Base-by-base conservation (phyloP, 129 eudicot genomes). In the Flaveria linearis region DNA sequence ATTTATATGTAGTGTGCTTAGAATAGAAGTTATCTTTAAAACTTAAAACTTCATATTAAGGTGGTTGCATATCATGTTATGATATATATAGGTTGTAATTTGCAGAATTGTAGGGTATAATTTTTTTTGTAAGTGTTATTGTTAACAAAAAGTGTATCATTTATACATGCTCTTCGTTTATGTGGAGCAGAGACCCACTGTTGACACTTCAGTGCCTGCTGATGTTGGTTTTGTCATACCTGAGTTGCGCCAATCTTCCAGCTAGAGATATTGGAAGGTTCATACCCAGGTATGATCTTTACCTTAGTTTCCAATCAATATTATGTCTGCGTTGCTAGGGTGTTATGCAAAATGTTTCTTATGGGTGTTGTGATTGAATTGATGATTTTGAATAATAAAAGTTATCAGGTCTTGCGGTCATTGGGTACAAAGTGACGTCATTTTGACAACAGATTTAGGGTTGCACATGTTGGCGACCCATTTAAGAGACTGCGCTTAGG, bases 201-300 rank as follows among this genome's bases (percentile, higher is more conserved):
- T 94, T 15, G 98, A 94, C 75, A 94, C 88, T 42, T 94, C 97
- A 0, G 97, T 94, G 69, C 85, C 98, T 9, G 87, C 91, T 15
- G 97, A 94, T 83, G 97, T 97, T 6, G 97, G 88, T 73, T 94
- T 94, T 61, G 98, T 91, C 39, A 91, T 96, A 62, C 98, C 98
- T 0, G 98, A 91, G 87, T 78, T 91, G 75, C 87, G 98, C 20
- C 92, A 90, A 57, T 56, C 81, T 9, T 74, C 79, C 83, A 86
- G 81, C 82, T 86, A 53, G 65, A 23, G 65, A 58, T 58, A 14
- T 13, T 56, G 23, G 26, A 17, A 2, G 4, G 69, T 25, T 41
- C 26, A n/a, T 5, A 16, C 45, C 18, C 50, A 16, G 60, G 65
- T 58, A 11, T 57, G 64, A 11, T 57, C 41, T 22, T 3, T 22